phyloP scores from a whole-genome alignment of 2,329 filamentous ascomycete genomes.

The Didymella segeticola region DNA sequence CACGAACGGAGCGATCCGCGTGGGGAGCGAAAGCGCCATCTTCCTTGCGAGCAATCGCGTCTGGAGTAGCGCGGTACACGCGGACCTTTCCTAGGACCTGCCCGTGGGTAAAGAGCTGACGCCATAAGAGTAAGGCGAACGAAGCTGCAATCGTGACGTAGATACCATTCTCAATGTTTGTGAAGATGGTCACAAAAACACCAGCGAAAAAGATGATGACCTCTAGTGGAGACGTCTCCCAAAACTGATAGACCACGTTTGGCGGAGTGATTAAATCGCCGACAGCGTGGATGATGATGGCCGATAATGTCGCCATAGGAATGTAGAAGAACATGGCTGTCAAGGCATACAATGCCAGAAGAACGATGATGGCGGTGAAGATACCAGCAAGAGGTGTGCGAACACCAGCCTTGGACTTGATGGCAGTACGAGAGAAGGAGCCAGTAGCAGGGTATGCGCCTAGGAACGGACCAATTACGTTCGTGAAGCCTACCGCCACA shows the following conservation, averaged over 20 bases:
- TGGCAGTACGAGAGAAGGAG: constrained; percentile 94
- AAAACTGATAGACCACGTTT: constrained; percentile 93
- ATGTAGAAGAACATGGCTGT: constrained; percentile 95
- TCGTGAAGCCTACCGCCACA: constrained; percentile 90
- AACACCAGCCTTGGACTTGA: constrained; percentile 96
- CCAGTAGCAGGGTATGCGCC: constrained; percentile 92
- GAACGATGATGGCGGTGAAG: constrained; percentile 83
- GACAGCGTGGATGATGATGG: constrained; percentile 95
- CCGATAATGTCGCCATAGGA: constrained; percentile 78
- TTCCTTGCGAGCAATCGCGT: constrained; percentile 66
- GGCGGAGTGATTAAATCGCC: constrained; percentile 91
- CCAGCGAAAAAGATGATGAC: constrained; percentile 92
- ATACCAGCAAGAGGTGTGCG: constrained; percentile 89
- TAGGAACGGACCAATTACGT: constrained; percentile 87
- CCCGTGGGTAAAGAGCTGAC: constrained; percentile 81
- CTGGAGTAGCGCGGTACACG: constrained; percentile 82
- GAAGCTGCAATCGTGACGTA: constrained; percentile 85
- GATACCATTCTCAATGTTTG: constrained; percentile 87
- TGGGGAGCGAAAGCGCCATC: constrained; percentile 21
- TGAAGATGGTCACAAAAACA: constrained; percentile 84
- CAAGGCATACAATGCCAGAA: constrained; percentile 89
- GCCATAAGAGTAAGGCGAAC: constrained; percentile 78
- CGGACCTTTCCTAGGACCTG: constrained; percentile 78
- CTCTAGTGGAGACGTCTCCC: constrained; percentile 89
- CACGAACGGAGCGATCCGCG: constrained; percentile 25